Conservation (phyloP, 176 grass and related monocot species). For the Hsuehochloa calcarea region DNA sequence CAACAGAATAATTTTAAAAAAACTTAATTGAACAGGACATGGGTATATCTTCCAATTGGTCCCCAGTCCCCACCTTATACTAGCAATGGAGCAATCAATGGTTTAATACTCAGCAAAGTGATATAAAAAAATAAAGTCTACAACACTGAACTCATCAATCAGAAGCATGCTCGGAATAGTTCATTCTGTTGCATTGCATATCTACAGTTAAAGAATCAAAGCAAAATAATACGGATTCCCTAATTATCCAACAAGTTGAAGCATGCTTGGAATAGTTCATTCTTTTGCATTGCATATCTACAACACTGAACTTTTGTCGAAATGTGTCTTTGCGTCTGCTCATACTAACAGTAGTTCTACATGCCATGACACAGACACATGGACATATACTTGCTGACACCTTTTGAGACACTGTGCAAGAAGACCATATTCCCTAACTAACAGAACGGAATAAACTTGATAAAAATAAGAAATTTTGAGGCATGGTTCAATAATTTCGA, state of each 20-base stretch:
- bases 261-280: background rate
- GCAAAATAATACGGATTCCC: background rate
- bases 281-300: background rate
- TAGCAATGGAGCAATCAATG: background rate
- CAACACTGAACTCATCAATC: background rate
- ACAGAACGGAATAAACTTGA: background rate
- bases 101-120: background rate
- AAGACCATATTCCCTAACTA: background rate
- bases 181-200: background rate
- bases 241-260: background rate
- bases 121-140: background rate
- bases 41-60: background rate
- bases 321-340: background rate
- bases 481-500: background rate
- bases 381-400: background rate
- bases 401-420: background rate
- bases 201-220: constrained; percentile 4
- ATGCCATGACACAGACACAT: background rate
- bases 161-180: background rate
- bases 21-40: constrained; percentile 1
- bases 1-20: background rate
- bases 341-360: background rate
- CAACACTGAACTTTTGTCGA: background rate
- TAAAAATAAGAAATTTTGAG: background rate
- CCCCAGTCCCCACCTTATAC: background rate